Base-by-base conservation (phyloP, 1,139 yeast genomes). In the Hemisphaericaspora subhashii region DNA sequence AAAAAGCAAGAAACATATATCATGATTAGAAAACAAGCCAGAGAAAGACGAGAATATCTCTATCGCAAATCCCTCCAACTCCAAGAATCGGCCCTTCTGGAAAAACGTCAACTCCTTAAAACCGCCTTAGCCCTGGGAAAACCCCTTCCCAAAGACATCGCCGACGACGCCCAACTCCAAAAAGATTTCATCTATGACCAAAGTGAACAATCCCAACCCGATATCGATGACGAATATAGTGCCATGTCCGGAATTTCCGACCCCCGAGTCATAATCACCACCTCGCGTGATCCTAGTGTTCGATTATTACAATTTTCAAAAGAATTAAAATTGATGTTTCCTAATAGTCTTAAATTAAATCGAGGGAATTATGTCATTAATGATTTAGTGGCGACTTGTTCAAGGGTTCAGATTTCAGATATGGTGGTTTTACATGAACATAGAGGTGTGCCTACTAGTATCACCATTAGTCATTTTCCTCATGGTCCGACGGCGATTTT, bases 401-500 rank as follows among this genome's bases (percentile, higher is more conserved):
- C 83, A 41, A 57, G 71, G 42, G 69, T 68, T 2, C 77, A 82
- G 27, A 81, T 92, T 9, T 83, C 95, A 2, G 99, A 92, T 58
- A 66, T 94, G 53, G 71, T 92, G 16, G 74, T 94, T 5, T 66
- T 94, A 29, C 98, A 92, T 62, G 99, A 92, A 61, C 98, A 92
- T 64, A 77, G 99, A 63, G 99, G 99, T 76, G 92, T 88, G 0
- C 99, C 99, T 37, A 89, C 97, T 0, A 87, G 97, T 1, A 57
- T 92, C 44, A 92, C 98, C 1, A 69, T 92, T 25, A 84, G 95
- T 31, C 99, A 92, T 70, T 86, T 94, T 62, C 99, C 98, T 4
- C 96, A 92, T 60, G 99, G 99, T 0, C 99, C 98, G 18, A 86
- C 97, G 3, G 95, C 95, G 26, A 84, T 86, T 30, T 94, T 92